Percentiles rank a stretch among this genome's conserved stretches.
Conservation (phyloP, 2,329 filamentous ascomycete species). For the Metarhizium anisopliae region DNA sequence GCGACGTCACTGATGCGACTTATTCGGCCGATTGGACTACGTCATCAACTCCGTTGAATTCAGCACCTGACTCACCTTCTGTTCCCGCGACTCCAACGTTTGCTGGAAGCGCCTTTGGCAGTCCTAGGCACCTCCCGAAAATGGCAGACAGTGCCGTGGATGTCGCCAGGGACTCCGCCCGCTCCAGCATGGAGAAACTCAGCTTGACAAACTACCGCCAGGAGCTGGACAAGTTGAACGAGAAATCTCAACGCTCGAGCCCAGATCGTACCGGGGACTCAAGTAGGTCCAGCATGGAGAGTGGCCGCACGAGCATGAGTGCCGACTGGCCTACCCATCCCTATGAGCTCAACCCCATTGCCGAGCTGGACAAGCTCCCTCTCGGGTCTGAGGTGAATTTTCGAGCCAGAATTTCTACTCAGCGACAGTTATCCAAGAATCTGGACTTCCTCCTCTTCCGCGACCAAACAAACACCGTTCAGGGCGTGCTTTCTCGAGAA, state of each 20-base stretch:
- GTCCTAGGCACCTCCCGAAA: constrained; percentile 13
- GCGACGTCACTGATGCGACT: constrained; percentile 10
- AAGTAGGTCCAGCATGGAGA: constrained; percentile 18
- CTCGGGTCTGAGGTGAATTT: constrained; percentile 32
- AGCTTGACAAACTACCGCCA: constrained; percentile 14
- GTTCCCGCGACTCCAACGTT: not conserved
- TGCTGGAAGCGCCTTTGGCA: constrained; percentile 11
- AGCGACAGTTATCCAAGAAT: constrained; percentile 72
- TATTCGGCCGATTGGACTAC: constrained; percentile 6
- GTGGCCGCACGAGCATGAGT: constrained; percentile 26
- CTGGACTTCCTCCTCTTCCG: constrained; percentile 81
- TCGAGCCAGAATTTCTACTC: constrained; percentile 41
- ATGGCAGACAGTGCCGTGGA: constrained; percentile 26
- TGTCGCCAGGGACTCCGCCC: constrained; percentile 17
- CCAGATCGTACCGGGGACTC: constrained; percentile 18
- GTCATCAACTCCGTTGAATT: constrained; percentile 7
- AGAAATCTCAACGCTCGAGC: constrained; percentile 14
- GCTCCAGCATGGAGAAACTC: constrained; percentile 19
- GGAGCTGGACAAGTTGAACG: constrained; percentile 11
- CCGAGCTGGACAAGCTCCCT: constrained; percentile 26
- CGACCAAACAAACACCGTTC: constrained; percentile 74
- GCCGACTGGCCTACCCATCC: constrained; percentile 30
- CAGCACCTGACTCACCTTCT: constrained; percentile 8
- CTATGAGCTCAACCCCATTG: constrained; percentile 29
- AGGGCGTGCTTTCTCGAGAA: constrained; percentile 59